Evolutionary conservation across 2,329 filamentous ascomycete species (phyloP), one percentile per base, ranked within the genome.

Genomic region (Dothidotthia symphoricarpi): DNA sequence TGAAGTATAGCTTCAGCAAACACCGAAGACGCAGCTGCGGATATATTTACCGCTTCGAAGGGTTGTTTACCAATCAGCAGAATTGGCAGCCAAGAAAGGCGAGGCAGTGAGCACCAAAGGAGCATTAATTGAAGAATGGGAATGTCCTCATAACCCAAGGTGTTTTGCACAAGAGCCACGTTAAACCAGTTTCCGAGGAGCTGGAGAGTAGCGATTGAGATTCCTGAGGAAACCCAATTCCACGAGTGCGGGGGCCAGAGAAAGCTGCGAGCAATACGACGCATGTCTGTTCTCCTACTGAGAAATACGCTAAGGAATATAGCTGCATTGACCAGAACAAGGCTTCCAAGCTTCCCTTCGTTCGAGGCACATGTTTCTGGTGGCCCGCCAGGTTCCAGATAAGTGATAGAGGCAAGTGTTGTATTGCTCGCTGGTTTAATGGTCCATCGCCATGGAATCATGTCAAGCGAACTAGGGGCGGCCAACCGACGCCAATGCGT

Each of bases 371-470:
- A 61, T 38, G 35, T 41, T 13, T 41, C 19, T 22, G 28, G 32
- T 32, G 25, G 2, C 14, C 31, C 9, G 19, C 19, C 19, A 9
- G 9, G 9, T 22, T 22, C 19, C 9, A 9, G 19, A 22, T 22
- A 9, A 14, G 16, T 43, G 13, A 25, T 29, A 28, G 33, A 31
- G 16, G 35, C 24, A 19, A 16, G 16, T 19, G 16, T 39, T 22
- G 40, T 38, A 16, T 35, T 6, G 16, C 41, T 29, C 16, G 12
- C 45, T 34, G 56, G 37, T 36, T 43, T 54, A 32, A 57, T 16
- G n/a, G 26, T 47, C 61, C 61, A 66, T 43, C 33, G 30, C 60
- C 61, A 64, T 41, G 63, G 61, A 34, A 64, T 58, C 51, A 63
- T 51, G 6, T 66, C 63, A 28, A 41, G 28, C 11, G 39, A 8